Base-by-base conservation (phyloP, 257 asterid species). In the Orobanche coerulescens region DNA sequence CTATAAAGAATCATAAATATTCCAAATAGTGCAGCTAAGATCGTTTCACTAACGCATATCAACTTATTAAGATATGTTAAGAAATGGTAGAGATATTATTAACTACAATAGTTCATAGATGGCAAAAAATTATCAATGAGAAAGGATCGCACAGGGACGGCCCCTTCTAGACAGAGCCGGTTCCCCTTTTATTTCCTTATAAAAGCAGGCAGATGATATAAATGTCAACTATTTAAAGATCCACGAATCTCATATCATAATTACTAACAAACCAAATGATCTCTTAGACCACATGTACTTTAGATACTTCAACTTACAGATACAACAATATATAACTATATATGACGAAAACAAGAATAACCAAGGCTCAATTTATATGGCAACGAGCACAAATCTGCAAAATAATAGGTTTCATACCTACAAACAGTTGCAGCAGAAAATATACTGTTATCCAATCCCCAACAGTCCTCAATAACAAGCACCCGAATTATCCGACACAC, bases 391-490 rank as follows among this genome's bases (percentile, higher is more conserved):
- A 48, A 12, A 30, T 6, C 19, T 24, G 8, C 11, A 24, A 31
- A 43, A 42, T 19, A 13, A 15, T 9, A 11, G n/a, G 6, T 10
- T 22, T 31, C 66, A 14, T 81, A 89, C 96, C 96, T 78, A 70
- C 80, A 78, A 66, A 75, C 42, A 47, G 68, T 75, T 18, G 94
- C 84, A 50, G 80, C 67, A 10, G 83, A 71, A 65, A 90, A 85
- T 50, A 66, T 52, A 62, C 33, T 68, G 76, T 81, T 64, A 65
- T 90, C 88, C 76, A 90, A 68, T 42, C 97, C 96, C 97, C 97
- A 90, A 65, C 96, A 87, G 62, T 87, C 90, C 58, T 83, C 84
- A 11, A 87, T 47, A 26, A 69, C 78, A 10, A 90, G 80, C 71
- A 70, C 84, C 70, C 79, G 68, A 28, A 84, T 76, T 16, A 63